Evolutionary conservation across 805 yeast genomes (phyloP).

Genomic region (Candida suzukii): DNA sequence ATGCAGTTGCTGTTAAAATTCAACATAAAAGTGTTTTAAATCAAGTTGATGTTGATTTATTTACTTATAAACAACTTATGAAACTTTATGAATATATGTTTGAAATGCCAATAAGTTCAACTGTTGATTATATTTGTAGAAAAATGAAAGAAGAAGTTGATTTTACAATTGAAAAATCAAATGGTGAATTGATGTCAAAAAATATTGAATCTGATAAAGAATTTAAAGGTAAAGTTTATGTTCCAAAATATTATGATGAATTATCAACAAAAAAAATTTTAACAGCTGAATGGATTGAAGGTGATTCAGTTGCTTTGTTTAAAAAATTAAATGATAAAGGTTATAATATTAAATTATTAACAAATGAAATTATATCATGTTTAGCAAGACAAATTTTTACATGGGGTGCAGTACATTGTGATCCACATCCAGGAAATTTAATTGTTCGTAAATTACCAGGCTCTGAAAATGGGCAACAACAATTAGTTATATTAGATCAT

Average conservation of each 20-base stretch:
- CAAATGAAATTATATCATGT: conserved; percentile 43
- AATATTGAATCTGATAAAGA: conserved; percentile 36
- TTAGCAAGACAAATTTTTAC: conserved; percentile 54
- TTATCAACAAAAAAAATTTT: conserved; percentile 44
- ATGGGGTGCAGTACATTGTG: conserved; percentile 68
- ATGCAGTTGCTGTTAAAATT: conserved; percentile 56
- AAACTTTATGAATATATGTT: conserved; percentile 49
- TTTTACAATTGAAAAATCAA: conserved; percentile 48
- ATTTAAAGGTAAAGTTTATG: conserved; percentile 36
- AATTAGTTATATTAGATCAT: conserved; percentile 66
- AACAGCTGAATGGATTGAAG: conserved; percentile 74
- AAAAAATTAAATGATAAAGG: conserved; percentile 32
- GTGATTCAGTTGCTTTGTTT: conserved; percentile 46
- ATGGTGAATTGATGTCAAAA: conserved; percentile 35
- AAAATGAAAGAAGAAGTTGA: conserved; percentile 56
- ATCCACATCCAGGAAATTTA: conserved; percentile 79
- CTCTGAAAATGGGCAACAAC: conserved; percentile 34
- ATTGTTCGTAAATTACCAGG: conserved; percentile 39
- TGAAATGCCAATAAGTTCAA: conserved; percentile 54
- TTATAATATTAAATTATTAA: conserved; percentile 32
- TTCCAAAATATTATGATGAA: conserved; percentile 47
- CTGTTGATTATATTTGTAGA: conserved; percentile 49
- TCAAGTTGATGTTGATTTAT: conserved; percentile 56
- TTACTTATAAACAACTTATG: conserved; percentile 47
- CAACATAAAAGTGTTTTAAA: conserved; percentile 57